Base-by-base conservation (phyloP, 2,329 filamentous ascomycete species). In the Paraphoma chrysanthemicola region DNA sequence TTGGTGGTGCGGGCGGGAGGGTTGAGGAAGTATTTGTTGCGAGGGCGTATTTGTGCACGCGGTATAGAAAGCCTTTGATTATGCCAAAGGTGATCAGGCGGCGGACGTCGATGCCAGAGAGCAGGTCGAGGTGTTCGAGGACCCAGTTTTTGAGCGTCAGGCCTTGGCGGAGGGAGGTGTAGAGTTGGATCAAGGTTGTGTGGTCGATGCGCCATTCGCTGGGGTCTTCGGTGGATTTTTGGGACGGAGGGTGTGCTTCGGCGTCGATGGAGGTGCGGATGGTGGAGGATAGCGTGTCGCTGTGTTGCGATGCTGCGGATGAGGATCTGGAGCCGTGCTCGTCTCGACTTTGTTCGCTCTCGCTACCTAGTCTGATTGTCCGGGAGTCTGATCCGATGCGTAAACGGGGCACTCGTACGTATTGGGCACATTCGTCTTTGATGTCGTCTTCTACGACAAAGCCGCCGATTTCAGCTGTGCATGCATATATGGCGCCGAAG, bases 41-140 rank as follows among this genome's bases (percentile, higher is more conserved):
- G 52, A 96, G 86, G 29, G 92, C 90, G 73, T 96, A 96, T 75
- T 95, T 96, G 79, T 98, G 92, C 41, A 97, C 89, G 33, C 95
- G 87, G 77, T 97, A 97, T 23, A 99, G 79, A 65, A 96, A 91
- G 14, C 94, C 93, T 78, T 98, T 98, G 75, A 98, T 96, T 56
- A 97, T 86, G 54, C 94, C 95, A 70, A 98, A 99, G 56, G 96
- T 96, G 61, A 98, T 92, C 61, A 99, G 89, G 29, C 95, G 89
- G 11, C 95, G 87, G 53, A 97, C 87, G 74, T 99, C 95, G 54
- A 99, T 88, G 69, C 89, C 89, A 11, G 85, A 82, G 8, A 97
- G 83, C 39, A 90, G 80, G 41, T 89, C 86, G 63, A 88, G 85
- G 75, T 96, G 90, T 31, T 88, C 82, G 56, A 90, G 84, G 64